Evolutionary conservation across 768 basidiomycete genomes (phyloP).

Genomic region (Neoboletus magnificus): DNA sequence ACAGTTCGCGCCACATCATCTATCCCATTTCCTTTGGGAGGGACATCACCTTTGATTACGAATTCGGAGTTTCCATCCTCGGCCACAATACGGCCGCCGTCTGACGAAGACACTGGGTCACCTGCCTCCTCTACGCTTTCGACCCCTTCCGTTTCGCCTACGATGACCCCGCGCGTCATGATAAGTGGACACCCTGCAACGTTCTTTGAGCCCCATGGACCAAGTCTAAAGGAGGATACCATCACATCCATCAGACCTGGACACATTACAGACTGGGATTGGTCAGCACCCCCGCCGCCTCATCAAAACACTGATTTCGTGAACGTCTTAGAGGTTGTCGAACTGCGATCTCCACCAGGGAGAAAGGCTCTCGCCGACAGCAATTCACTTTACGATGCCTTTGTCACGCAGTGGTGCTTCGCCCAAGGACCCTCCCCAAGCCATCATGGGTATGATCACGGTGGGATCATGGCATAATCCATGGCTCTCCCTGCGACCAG

Average conservation of each 20-base stretch:
- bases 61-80: neutral
- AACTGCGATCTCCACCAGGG: neutral
- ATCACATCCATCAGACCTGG: neutral
- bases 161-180: slow-evolving; percentile 20
- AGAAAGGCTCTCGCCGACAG: neutral
- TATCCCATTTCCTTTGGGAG: neutral
- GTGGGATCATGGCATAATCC: slow-evolving; percentile 21
- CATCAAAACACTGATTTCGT: neutral
- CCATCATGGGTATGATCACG: slow-evolving; percentile 8
- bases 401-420: slow-evolving; percentile 69
- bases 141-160: slow-evolving; percentile 22
- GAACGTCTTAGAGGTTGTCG: slow-evolving; percentile 24
- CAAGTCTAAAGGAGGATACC: neutral
- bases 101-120: slow-evolving; percentile 19
- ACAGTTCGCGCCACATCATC: neutral
- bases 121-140: slow-evolving; percentile 29
- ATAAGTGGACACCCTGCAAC: slow-evolving; percentile 28
- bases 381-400: slow-evolving; percentile 52
- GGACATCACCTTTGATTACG: neutral
- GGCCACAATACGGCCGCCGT: neutral
- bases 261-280: slow-evolving; percentile 23
- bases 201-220: neutral
- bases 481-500: no score
- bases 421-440: slow-evolving; percentile 41
- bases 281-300: no score